Conservation (phyloP, 495 filamentous ascomycete species). For the Aspergillus saccharolyticus region DNA sequence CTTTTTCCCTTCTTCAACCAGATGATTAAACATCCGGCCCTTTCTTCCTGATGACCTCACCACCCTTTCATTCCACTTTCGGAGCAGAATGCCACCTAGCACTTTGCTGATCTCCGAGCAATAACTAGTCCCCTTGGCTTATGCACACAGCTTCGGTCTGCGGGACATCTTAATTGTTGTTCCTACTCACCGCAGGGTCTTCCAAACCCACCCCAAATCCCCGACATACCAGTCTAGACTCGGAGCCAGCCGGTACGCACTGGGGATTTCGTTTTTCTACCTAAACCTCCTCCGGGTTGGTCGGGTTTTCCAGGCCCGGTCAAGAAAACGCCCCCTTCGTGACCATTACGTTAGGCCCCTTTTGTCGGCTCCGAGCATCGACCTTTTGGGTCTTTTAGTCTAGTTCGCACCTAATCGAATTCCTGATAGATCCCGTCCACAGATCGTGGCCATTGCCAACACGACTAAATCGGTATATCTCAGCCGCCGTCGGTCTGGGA, state of each 20-base stretch:
- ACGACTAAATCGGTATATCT: background rate
- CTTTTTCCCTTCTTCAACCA: background rate
- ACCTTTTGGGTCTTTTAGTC: background rate
- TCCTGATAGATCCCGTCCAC: background rate
- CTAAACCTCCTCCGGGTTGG: background rate
- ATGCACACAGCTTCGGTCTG: background rate
- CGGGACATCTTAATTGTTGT: background rate
- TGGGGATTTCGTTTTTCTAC: background rate
- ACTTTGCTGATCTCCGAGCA: background rate
- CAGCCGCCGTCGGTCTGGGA: too few relatives aligned
- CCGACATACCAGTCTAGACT: background rate
- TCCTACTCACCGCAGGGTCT: background rate
- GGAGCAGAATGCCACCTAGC: background rate
- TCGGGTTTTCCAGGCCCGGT: background rate
- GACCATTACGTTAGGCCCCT: slow-evolving; percentile 1
- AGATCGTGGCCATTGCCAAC: background rate
- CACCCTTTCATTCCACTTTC: background rate
- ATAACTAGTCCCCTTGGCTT: background rate
- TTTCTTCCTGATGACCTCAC: slow-evolving; percentile 3
- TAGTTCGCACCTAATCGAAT: background rate
- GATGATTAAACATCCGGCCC: background rate
- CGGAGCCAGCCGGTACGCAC: background rate
- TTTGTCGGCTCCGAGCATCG: slow-evolving; percentile 3
- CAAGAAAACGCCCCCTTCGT: background rate
- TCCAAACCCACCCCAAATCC: background rate